A percentile compares a stretch with the other conserved stretches of the same genome.
phyloP scores from a whole-genome alignment of 768 basidiomycete species.

The Amanita subjunquillea region DNA sequence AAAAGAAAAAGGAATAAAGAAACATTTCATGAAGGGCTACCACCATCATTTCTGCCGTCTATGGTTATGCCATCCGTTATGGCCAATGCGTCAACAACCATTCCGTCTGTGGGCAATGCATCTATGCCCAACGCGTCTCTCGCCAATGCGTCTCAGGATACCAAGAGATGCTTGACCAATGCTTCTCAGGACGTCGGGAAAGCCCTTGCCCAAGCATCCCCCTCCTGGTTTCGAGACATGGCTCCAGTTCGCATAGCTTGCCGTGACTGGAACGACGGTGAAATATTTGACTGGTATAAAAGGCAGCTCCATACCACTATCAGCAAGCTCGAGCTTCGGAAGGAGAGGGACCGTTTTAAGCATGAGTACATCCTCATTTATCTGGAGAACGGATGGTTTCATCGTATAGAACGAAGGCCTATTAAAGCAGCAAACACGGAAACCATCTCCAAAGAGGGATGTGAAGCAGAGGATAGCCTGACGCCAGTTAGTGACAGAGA shows the following conservation, averaged over 20 bases:
- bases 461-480: conserved; percentile 1
- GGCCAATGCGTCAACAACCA: too few species aligned
- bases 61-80: conserved; percentile 10
- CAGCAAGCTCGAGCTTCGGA: not conserved
- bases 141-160: not conserved
- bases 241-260: not conserved
- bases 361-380: conserved; percentile 1
- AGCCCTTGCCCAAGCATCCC: not conserved
- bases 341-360: conserved; percentile 2
- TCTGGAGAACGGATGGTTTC: not conserved
- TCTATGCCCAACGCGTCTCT: not conserved
- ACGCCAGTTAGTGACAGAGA: not conserved
- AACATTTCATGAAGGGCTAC: too few species aligned
- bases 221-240: not conserved
- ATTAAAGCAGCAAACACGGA: not conserved
- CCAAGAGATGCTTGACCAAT: not conserved
- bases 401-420: conserved; percentile 1
- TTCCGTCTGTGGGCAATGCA: too few species aligned
- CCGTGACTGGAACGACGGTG: not conserved
- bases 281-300: conserved; percentile 3
- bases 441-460: not conserved
- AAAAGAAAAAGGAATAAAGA: too few species aligned
- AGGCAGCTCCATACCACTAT: not conserved
- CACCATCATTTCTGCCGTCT: too few species aligned
- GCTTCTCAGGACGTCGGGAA: not conserved